Base-by-base conservation (phyloP, 2,329 filamentous ascomycete species). In the Fusarium coffeatum region DNA sequence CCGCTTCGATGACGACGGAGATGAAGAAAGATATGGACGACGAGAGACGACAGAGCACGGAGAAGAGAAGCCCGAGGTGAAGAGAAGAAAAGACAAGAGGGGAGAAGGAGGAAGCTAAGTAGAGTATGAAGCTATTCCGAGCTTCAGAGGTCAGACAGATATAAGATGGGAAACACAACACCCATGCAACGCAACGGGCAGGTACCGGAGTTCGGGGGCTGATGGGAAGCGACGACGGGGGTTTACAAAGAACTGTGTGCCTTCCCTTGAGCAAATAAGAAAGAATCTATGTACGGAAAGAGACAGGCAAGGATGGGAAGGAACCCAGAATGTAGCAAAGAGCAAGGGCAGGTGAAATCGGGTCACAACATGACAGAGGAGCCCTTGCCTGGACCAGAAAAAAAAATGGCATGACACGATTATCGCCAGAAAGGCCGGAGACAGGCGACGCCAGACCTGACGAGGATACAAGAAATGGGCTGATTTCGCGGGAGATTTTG, bases 321-420 rank as follows among this genome's bases (percentile, higher is more conserved):
- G 34, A 11, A 37, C 34, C 34, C 22, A 43, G 20, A 43, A 23
- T 22, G 59, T 20, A 47, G 45, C 45, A 47, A 51, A 54, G 48
- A 69, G 40, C 56, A 59, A 62, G 57, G 54, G 70, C 59, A 66
- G 59, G 70, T 62, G 54, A 58, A 60, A 71, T 71, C 57, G 68
- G 67, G 68, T 70, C 68, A 70, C 62, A 68, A 69, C 68, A 70
- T 63, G 64, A 72, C 25, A 28, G 45, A 47, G 25, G 16, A 28
- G 49, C 49, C 34, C 23, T 73, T 69, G 64, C 47, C 72, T 70
- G 54, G 48, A 55, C 62, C 40, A 64, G 42, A 49, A 57, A 66
- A 64, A 74, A 77, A 79, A 79, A 78, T 79, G 77, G 77, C 77
- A 79, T 79, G 77, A 79, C 76, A 72, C 63, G 76, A 75, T 76